A percentile compares a stretch with the other conserved stretches of the same genome.
These are phyloP conservation scores for Ogataea pilisensis DNA, from an alignment of 805 yeast genomes.

Conservation along the genomic window DNA sequence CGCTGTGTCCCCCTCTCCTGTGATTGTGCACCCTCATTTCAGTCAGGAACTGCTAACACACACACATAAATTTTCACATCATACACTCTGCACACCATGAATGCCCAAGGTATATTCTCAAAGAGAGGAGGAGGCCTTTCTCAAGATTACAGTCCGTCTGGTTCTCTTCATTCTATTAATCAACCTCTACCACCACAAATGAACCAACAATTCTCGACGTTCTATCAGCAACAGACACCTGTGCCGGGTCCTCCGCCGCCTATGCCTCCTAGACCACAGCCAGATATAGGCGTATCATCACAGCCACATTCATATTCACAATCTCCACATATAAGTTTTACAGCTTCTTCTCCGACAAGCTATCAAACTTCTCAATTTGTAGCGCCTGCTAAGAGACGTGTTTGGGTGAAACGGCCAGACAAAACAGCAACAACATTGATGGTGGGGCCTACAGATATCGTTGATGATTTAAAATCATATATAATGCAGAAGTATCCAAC, in stretches of 20 bases:
- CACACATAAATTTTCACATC: too few species aligned
- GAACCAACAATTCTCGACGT: not conserved
- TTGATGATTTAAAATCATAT: slow-evolving; percentile 76
- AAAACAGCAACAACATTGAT: slow-evolving; percentile 67
- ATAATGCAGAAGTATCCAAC: slow-evolving; percentile 65
- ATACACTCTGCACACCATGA: slow-evolving; percentile 5
- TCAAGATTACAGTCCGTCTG: not conserved
- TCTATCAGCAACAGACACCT: not conserved
- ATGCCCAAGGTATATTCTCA: slow-evolving; percentile 4
- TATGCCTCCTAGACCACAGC: not conserved
- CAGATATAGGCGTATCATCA: too few species aligned
- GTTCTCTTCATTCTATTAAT: not conserved
- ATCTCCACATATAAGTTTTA: slow-evolving; percentile 14
- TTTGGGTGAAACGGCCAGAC: slow-evolving; percentile 50
- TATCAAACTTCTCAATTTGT: slow-evolving; percentile 13
- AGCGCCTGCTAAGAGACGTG: slow-evolving; percentile 33
- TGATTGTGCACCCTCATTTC: too few species aligned
- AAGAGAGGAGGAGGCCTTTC: slow-evolving; percentile 5
- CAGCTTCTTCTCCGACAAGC: slow-evolving; percentile 14
- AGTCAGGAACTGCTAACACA: too few species aligned
- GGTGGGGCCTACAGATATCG: slow-evolving; percentile 57
- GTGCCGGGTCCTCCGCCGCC: not conserved
- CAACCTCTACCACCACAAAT: not conserved
- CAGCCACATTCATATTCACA: not conserved
- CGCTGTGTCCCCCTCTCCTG: too few species aligned